A percentile compares a stretch with the other conserved stretches of the same genome.
phyloP scores from a whole-genome alignment of 31 red algal species.

The Endocladia muricata region DNA sequence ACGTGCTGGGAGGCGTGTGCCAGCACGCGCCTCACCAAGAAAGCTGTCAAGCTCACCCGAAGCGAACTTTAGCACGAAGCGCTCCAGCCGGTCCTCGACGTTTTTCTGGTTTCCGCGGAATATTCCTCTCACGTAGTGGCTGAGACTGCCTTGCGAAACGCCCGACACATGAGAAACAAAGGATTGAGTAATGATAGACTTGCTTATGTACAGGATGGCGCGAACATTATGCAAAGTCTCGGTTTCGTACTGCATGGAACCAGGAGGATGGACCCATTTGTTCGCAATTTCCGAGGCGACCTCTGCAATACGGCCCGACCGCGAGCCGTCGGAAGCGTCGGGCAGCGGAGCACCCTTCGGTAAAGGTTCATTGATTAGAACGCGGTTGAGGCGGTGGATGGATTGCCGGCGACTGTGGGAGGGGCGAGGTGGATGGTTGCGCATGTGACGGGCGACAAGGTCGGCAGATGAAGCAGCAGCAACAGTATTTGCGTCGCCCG shows the following conservation, averaged over 20 bases:
- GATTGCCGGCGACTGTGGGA: constrained; percentile 31
- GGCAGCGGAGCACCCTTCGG: constrained; percentile 33
- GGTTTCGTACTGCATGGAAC: constrained; percentile 41
- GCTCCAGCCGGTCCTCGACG: constrained; percentile 34
- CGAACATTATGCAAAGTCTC: constrained; percentile 41
- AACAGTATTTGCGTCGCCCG: constrained; percentile 18
- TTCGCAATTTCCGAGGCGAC: constrained; percentile 39
- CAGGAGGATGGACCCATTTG: constrained; percentile 40
- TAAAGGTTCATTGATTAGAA: constrained; percentile 21
- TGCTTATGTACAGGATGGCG: constrained; percentile 55
- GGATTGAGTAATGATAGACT: constrained; percentile 44
- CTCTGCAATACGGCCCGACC: constrained; percentile 26
- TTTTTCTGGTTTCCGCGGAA: constrained; percentile 60
- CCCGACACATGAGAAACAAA: constrained; percentile 62
- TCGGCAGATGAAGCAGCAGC: not conserved
- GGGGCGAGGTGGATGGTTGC: constrained; percentile 6
- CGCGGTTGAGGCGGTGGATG: constrained; percentile 21
- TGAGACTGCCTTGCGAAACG: constrained; percentile 49
- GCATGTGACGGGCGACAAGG: constrained; percentile 6
- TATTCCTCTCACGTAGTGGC: constrained; percentile 42
- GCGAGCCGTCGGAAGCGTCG: constrained; percentile 6
- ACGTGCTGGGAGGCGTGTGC: constrained; percentile 27
- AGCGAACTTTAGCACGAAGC: constrained; percentile 49
- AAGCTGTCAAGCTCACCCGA: constrained; percentile 32
- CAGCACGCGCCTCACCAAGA: constrained; percentile 30